These are phyloP conservation scores for Candida arabinofermentans DNA, from an alignment of 805 yeast genomes.

Conservation along the genomic window DNA sequence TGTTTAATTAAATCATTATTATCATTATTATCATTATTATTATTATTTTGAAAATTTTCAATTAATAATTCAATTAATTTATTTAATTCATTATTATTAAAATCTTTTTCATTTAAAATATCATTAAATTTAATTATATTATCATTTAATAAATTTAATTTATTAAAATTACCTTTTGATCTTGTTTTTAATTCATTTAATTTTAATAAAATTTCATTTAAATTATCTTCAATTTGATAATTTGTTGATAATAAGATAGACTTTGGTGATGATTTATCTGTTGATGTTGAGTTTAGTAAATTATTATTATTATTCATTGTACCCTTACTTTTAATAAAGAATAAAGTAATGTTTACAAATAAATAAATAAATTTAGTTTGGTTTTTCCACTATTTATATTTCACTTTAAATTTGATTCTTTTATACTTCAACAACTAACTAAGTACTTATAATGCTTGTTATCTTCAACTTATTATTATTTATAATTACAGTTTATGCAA, in stretches of 20 bases:
- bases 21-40: background rate
- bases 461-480: background rate
- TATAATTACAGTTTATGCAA: conserved; percentile 8
- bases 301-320: too few relatives aligned
- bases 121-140: conserved; percentile 17
- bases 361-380: too few relatives aligned
- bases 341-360: too few relatives aligned
- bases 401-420: too few relatives aligned
- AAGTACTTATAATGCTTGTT: background rate
- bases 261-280: conserved; percentile 13
- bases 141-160: conserved; percentile 18
- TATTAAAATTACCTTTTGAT: conserved; percentile 18
- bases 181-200: conserved; percentile 18
- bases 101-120: conserved; percentile 17
- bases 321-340: too few relatives aligned
- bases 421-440: background rate
- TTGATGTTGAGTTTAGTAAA: too few relatives aligned
- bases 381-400: too few relatives aligned
- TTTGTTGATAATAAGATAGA: conserved; percentile 20
- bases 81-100: conserved; percentile 16
- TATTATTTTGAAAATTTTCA: background rate
- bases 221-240: conserved; percentile 19
- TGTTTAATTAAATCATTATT: background rate
- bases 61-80: conserved; percentile 5
- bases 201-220: conserved; percentile 13